phyloP scores from a whole-genome alignment of 2,329 filamentous ascomycete species.

The Geoglossum cookeanum region DNA sequence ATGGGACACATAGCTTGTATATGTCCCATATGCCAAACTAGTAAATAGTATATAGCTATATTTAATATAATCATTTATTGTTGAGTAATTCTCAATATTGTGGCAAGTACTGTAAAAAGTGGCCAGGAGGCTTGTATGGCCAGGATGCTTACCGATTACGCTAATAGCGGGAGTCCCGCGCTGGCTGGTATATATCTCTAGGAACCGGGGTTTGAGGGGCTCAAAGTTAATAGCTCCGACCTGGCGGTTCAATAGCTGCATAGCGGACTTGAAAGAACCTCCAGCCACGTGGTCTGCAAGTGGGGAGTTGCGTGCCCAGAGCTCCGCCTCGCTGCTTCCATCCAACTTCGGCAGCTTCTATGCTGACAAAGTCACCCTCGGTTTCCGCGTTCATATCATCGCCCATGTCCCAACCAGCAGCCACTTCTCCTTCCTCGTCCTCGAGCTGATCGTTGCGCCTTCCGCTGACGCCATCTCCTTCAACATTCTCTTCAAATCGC shows the following conservation, averaged over 20 bases:
- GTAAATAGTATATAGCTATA: too few relatives aligned
- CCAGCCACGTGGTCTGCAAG: conserved; percentile 86
- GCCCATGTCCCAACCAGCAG: conserved; percentile 90
- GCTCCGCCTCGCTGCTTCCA: conserved; percentile 79
- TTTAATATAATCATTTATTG: too few relatives aligned
- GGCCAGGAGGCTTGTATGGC: too few relatives aligned
- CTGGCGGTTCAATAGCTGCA: conserved; percentile 93
- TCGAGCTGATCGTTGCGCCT: conserved; percentile 36
- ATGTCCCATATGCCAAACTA: too few relatives aligned
- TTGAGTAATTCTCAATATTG: too few relatives aligned
- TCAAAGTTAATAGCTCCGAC: conserved; percentile 86
- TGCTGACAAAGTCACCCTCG: conserved; percentile 86
- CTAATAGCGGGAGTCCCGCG: conserved; percentile 57
- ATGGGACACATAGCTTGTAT: too few relatives aligned
- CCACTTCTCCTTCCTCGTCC: conserved; percentile 73
- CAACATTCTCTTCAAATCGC: conserved; percentile 46
- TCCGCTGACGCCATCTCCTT: conserved; percentile 36
- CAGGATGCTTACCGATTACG: too few relatives aligned
- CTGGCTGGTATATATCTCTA: conserved; percentile 91
- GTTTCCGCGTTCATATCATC: conserved; percentile 76
- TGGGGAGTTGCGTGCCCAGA: conserved; percentile 92
- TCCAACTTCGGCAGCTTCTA: conserved; percentile 65
- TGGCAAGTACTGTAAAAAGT: too few relatives aligned
- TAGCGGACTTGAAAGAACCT: conserved; percentile 88
- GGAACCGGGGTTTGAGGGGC: conserved; percentile 73